Conservation (phyloP, 768 basidiomycete species). For the Sarcodon sp. region DNA sequence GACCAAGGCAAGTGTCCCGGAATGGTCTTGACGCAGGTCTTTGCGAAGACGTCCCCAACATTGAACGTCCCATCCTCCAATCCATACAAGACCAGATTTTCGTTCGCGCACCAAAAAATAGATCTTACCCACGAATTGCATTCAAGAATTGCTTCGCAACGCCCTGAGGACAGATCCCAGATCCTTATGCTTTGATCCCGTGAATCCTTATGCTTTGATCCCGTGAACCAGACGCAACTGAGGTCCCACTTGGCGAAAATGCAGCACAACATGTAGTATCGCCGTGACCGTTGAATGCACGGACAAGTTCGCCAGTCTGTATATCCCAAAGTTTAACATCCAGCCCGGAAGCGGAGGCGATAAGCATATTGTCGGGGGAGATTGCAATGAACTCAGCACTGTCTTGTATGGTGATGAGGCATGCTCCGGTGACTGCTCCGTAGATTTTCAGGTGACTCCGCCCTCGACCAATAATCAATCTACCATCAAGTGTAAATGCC, state of each 20-base stretch:
- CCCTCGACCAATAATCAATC: background rate
- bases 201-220: background rate
- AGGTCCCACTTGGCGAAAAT: background rate
- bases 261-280: background rate
- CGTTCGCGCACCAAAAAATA: no score
- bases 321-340: slow-evolving; percentile 10
- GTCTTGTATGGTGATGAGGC: slow-evolving; percentile 5
- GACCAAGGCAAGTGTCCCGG: no score
- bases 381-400: slow-evolving; percentile 4
- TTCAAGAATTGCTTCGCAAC: no score
- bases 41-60: no score
- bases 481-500: background rate
- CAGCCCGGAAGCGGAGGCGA: slow-evolving; percentile 8
- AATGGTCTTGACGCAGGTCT: no score
- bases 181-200: background rate
- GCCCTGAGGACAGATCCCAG: background rate
- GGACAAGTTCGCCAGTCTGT: background rate
- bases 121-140: no score
- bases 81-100: no score
- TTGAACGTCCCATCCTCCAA: no score
- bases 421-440: slow-evolving; percentile 3
- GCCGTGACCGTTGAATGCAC: slow-evolving; percentile 5
- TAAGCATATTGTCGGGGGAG: slow-evolving; percentile 7
- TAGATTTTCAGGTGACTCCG: slow-evolving; percentile 1
- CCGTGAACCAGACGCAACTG: background rate